Percentiles rank a stretch among this genome's conserved stretches.
Evolutionary conservation across 257 asterid species (phyloP).

Genomic region (Plantago major): DNA sequence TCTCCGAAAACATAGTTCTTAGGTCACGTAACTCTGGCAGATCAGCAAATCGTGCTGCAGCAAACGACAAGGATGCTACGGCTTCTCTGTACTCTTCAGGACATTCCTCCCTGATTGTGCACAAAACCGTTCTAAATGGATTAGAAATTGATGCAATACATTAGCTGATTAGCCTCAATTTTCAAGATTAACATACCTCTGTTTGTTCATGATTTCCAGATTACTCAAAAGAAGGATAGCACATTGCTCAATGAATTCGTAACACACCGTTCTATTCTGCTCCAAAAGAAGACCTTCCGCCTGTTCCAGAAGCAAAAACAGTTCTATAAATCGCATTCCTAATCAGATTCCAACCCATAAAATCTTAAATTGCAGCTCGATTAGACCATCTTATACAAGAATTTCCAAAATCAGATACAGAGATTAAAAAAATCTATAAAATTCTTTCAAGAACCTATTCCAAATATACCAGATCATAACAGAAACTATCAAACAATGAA

Average conservation of each 20-base stretch:
- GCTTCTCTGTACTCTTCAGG: slow-evolving; percentile 94
- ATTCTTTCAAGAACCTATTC: not conserved
- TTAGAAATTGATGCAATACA: too few relatives aligned
- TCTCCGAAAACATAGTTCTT: slow-evolving; percentile 56
- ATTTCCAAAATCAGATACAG: too few relatives aligned
- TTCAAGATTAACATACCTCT: slow-evolving; percentile 33
- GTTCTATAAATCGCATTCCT: slow-evolving; percentile 8
- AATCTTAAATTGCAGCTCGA: too few relatives aligned
- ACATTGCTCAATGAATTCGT: slow-evolving; percentile 55
- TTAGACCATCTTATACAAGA: too few relatives aligned
- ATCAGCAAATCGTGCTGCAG: slow-evolving; percentile 89
- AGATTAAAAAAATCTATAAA: too few relatives aligned
- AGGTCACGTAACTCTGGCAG: slow-evolving; percentile 82
- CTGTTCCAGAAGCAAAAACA: slow-evolving; percentile 33
- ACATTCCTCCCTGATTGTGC: slow-evolving; percentile 68
- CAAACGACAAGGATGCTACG: slow-evolving; percentile 64
- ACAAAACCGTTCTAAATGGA: not conserved
- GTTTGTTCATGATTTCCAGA: slow-evolving; percentile 52
- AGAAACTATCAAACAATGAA: not conserved
- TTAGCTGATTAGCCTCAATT: too few relatives aligned
- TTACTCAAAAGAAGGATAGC: slow-evolving; percentile 40
- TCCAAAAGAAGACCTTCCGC: slow-evolving; percentile 73
- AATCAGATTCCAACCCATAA: not conserved
- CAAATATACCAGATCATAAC: not conserved
- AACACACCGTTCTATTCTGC: slow-evolving; percentile 51